Conservation (phyloP, 306 rosid species). For the Pterocarpus santalinus region DNA sequence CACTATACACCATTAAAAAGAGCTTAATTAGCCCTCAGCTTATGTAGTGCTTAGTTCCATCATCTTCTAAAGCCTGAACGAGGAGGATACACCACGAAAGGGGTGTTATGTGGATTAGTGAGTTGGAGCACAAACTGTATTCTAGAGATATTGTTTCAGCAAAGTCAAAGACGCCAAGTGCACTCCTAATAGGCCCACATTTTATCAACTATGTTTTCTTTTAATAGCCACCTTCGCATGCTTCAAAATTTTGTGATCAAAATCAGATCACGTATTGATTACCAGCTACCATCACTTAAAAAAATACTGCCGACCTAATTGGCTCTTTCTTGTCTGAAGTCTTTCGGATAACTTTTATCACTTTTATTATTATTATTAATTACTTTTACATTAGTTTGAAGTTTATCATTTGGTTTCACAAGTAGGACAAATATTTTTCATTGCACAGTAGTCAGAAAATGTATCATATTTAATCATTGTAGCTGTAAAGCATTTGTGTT, state of each 20-base stretch:
- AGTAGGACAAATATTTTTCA: neutral
- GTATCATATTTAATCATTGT: slow-evolving; percentile 3
- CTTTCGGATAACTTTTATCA: neutral
- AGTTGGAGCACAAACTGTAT: slow-evolving; percentile 71
- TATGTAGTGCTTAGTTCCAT: slow-evolving; percentile 40
- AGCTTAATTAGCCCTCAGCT: slow-evolving; percentile 26
- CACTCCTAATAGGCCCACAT: slow-evolving; percentile 53
- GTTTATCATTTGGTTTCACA: slow-evolving; percentile 19
- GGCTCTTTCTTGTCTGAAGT: slow-evolving; percentile 10
- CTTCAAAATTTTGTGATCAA: slow-evolving; percentile 22
- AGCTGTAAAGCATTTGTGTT: neutral
- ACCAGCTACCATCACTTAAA: slow-evolving; percentile 47
- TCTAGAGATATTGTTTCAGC: slow-evolving; percentile 46
- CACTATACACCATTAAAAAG: slow-evolving; percentile 39
- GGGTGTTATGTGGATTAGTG: slow-evolving; percentile 58
- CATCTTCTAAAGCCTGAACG: slow-evolving; percentile 11
- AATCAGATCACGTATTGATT: slow-evolving; percentile 36
- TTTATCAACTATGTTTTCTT: slow-evolving; percentile 22
- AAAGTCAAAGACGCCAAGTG: slow-evolving; percentile 49
- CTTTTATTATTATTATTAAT: neutral
- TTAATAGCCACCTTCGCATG: slow-evolving; percentile 39
- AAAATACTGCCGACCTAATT: neutral
- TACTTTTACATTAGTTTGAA: neutral
- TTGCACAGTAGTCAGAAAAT: neutral
- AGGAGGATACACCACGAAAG: slow-evolving; percentile 28